Evolutionary conservation across 305 asterid species (phyloP), one percentile per base, ranked within the genome.

Genomic region (Withania somnifera): DNA sequence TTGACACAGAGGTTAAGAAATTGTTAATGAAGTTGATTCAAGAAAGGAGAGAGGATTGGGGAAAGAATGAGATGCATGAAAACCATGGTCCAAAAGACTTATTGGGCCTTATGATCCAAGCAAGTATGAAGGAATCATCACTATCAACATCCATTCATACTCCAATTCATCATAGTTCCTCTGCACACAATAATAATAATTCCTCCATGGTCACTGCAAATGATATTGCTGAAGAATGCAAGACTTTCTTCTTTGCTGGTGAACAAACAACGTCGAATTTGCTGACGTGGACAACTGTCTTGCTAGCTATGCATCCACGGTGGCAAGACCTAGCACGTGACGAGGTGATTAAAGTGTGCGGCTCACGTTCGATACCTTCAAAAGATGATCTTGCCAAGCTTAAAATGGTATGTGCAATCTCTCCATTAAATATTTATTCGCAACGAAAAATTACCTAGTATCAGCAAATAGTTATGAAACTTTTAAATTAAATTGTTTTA

Each of bases 261-360:
- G 91, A 84, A 78, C 93, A 90, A 86, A 91, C 97, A 6, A 90
- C 96, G 34, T 92, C 97, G 26, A 88, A 90, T 66, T 84, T 92
- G 69, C 94, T 93, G 84, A 90, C 94, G 47, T 93, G 97, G 97
- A 90, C 94, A 68, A 88, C 93, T 77, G 89, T 93, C 79, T 81
- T 91, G 90, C 84, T 93, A 83, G 96, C 96, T 22, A 89, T 90
- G 81, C 91, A 93, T 87, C 94, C 91, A 7, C 88, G 88, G 13
- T 93, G 97, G 97, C 97, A 93, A 83, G 87, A 82, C 17, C 87
- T 76, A 8, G 88, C 91, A 15, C 88, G 97, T 56, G 88, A 85
- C 24, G 97, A 93, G 85, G 92, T 91, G 30, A 84, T 88, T 77
- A 87, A 89, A 78, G 92, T 92, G 69, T 91, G 93, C 81, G 90